phyloP scores from a whole-genome alignment of 1,139 yeast species.

The Keqinozyma sinolaborantium region DNA sequence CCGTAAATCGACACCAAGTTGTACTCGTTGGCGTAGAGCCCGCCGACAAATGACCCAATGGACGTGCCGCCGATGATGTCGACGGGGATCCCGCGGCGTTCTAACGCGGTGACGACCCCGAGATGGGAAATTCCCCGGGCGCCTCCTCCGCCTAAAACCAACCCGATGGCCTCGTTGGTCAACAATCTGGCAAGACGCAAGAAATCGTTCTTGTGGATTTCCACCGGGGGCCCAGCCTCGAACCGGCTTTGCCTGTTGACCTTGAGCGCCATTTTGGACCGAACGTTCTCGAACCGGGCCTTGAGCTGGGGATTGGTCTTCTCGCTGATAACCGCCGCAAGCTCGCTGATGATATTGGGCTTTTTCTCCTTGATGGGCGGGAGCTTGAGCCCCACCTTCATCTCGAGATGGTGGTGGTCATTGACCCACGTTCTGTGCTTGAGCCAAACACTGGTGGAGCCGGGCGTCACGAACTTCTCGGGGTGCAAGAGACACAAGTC shows the following conservation, averaged over 20 bases:
- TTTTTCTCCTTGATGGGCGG: conserved; percentile 11
- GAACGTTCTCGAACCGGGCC: conserved; percentile 29
- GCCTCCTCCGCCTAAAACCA: conserved; percentile 97
- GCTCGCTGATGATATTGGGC: conserved; percentile 26
- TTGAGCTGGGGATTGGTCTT: conserved; percentile 31
- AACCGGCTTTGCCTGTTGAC: conserved; percentile 3
- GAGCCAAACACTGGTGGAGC: conserved; percentile 82
- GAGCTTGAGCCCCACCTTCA: conserved; percentile 28
- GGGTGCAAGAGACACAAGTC: conserved; percentile 84
- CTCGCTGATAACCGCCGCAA: conserved; percentile 35
- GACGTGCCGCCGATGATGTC: conserved; percentile 96
- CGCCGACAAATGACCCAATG: conserved; percentile 94
- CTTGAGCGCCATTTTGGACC: conserved; percentile 21
- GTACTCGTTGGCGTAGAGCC: conserved; percentile 87
- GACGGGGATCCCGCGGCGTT: conserved; percentile 88
- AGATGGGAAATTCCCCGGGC: conserved; percentile 93
- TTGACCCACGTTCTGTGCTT: conserved; percentile 86
- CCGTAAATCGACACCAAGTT: conserved; percentile 90
- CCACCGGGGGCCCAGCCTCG: conserved; percentile 7
- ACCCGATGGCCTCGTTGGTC: conserved; percentile 90
- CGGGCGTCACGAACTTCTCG: conserved; percentile 78
- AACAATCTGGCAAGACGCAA: conserved; percentile 82
- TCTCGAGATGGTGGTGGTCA: conserved; percentile 87
- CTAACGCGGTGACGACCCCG: conserved; percentile 91
- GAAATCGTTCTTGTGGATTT: conserved; percentile 75